Evolutionary conservation across 257 asterid genomes (phyloP).

Genomic region (Hygrophila difformis): DNA sequence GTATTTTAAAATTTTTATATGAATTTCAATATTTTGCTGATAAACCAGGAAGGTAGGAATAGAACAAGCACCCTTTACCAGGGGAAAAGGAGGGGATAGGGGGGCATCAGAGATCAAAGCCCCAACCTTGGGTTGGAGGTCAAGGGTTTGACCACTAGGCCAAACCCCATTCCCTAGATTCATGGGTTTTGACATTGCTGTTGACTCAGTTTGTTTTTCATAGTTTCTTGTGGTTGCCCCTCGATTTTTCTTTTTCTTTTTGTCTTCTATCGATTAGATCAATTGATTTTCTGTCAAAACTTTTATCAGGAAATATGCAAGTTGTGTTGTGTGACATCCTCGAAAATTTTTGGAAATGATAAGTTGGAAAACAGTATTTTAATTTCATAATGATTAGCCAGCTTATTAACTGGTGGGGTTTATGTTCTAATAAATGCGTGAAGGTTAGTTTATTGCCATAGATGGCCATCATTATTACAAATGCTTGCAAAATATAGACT

Average conservation of each 20-base stretch:
- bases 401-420: not conserved
- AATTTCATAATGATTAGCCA: not conserved
- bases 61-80: too few species aligned
- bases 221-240: constrained; percentile 5
- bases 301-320: not conserved
- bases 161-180: too few species aligned
- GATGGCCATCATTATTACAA: not conserved
- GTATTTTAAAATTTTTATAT: too few species aligned
- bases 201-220: constrained; percentile 4
- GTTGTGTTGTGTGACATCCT: constrained; percentile 1
- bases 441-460: constrained; percentile 9
- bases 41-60: too few species aligned
- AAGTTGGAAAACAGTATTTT: not conserved
- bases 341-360: not conserved
- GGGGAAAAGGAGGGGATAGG: too few species aligned
- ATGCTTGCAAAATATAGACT: constrained; percentile 2
- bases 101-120: too few species aligned
- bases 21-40: too few species aligned
- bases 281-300: not conserved
- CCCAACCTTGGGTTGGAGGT: not conserved
- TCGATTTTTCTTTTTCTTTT: not conserved
- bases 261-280: too few species aligned
- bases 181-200: constrained; percentile 6
- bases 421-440: too few species aligned
- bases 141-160: too few species aligned